phyloP scores from a whole-genome alignment of 352 stramenopile species.

The Phytophthora meadii region DNA sequence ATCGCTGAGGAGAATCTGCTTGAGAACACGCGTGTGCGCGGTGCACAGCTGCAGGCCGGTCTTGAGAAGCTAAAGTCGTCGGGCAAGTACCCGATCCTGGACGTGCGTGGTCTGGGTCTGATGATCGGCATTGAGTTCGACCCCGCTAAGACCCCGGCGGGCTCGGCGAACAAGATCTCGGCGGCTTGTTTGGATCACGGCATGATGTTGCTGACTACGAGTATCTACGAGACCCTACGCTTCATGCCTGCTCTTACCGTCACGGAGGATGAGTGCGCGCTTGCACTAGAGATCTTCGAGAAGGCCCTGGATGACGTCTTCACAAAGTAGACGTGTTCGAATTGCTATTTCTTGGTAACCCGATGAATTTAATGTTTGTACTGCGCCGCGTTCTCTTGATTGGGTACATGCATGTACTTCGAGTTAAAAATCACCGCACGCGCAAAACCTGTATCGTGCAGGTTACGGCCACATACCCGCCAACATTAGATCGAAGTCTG shows the following conservation, averaged over 20 bases:
- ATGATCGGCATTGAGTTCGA: slow-evolving; percentile 95
- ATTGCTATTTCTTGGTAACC: slow-evolving; percentile 8
- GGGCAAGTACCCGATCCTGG: slow-evolving; percentile 78
- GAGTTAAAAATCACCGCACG: no score
- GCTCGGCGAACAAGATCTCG: slow-evolving; percentile 78
- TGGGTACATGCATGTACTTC: no score
- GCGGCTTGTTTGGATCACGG: slow-evolving; percentile 85
- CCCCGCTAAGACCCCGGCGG: slow-evolving; percentile 48
- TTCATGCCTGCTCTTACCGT: slow-evolving; percentile 94
- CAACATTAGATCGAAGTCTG: no score
- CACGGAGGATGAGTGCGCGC: slow-evolving; percentile 70
- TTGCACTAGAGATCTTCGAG: slow-evolving; percentile 68
- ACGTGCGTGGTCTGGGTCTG: slow-evolving; percentile 92
- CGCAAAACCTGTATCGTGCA: no score
- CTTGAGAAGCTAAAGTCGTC: slow-evolving; percentile 81
- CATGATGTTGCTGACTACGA: slow-evolving; percentile 93
- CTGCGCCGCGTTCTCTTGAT: background rate
- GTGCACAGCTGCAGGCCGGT: slow-evolving; percentile 75
- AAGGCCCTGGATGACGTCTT: slow-evolving; percentile 62
- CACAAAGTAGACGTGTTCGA: slow-evolving; percentile 32
- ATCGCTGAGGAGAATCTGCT: slow-evolving; percentile 92
- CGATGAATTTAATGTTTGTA: slow-evolving; percentile 28
- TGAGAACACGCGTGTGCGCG: slow-evolving; percentile 79
- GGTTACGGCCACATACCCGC: no score
- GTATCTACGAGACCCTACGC: slow-evolving; percentile 92